Base-by-base conservation (phyloP, 1,284 basidiomycete genomes). In the Leccinum pallidistipes region DNA sequence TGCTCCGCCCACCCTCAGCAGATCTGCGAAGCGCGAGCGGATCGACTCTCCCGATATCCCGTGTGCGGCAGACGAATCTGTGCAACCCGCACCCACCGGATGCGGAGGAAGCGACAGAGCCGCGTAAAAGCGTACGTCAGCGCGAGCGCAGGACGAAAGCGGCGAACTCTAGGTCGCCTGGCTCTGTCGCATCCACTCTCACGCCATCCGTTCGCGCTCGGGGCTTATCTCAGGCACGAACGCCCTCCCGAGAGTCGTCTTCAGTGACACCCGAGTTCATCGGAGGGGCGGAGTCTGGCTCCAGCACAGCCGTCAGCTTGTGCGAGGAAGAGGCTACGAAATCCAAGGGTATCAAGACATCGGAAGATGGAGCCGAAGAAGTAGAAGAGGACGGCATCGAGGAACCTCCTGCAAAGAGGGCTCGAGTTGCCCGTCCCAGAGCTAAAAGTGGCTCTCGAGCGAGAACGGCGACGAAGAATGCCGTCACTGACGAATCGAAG, bases 261-360 rank as follows among this genome's bases (percentile, higher is more conserved):
- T 65, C 70, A 11, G 70, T 61, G 21, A 63, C 65, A 43, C 64
- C 73, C 60, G 73, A 74, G 56, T 73, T 71, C 34, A 43, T 72
- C 52, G 71, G 64, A 14, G 72, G 64, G 14, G 66, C 55, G 2
- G 71, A 73, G 56, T 76, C 71, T 3, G 71, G 70, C 14, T 76
- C 74, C 8, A 73, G 71, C 55, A 73, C 74, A 2, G 74, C 74
- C 14, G 71, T 73, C 14, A 75, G 71, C 58, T 40, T 75, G 52
- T 75, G 65, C 29, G 71, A 66, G 3, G 74, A 74, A 53, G 72
- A 68, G 14, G 70, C 34, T 5, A 59, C 57, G 40, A 75, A 71
- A 36, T 52, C 62, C 57, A 69, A 74, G 56, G 43, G 18, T 11
- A 29, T 36, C 58, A 64, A 64, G 52, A 5, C 27, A 6, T 62